phyloP scores from a whole-genome alignment of 1,284 basidiomycete genomes.

The Cystobasidiaceae sp. region DNA sequence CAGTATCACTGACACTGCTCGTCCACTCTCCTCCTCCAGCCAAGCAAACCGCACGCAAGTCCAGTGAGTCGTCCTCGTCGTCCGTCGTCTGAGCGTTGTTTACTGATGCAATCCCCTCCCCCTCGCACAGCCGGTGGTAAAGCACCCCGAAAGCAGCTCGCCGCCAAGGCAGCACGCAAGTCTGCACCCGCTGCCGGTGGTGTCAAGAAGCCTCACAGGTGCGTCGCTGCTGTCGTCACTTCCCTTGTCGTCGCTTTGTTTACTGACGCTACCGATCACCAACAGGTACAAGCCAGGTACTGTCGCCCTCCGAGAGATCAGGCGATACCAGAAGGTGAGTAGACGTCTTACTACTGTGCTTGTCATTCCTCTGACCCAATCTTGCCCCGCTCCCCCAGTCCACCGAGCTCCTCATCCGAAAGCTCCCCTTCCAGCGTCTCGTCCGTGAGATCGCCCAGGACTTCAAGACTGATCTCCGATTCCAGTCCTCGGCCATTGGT shows the following conservation, averaged over 20 bases:
- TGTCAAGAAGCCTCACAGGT: constrained; percentile 68
- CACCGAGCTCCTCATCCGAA: constrained; percentile 84
- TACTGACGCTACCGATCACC: not conserved
- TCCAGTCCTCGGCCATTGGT: constrained; percentile 44
- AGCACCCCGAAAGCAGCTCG: constrained; percentile 84
- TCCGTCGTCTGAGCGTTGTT: not conserved
- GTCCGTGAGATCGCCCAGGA: constrained; percentile 45
- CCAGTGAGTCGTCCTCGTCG: constrained; percentile 14
- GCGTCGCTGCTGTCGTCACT: not conserved
- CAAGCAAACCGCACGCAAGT: constrained; percentile 31
- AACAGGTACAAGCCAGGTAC: constrained; percentile 96
- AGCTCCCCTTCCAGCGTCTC: constrained; percentile 65
- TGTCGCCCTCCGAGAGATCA: constrained; percentile 93
- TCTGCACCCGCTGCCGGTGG: constrained; percentile 76
- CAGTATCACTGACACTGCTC: not conserved
- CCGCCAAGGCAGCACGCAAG: constrained; percentile 67
- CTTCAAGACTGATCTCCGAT: constrained; percentile 46
- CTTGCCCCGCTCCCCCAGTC: constrained; percentile 54
- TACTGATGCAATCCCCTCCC: not conserved
- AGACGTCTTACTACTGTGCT: too few species aligned
- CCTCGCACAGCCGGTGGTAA: constrained; percentile 56
- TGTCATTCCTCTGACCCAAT: too few species aligned
- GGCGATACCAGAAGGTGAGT: constrained; percentile 73
- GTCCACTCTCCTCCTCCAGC: not conserved
- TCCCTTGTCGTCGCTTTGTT: not conserved